Base-by-base conservation (phyloP, 768 basidiomycete species). In the Punctularia strigosozonata region DNA sequence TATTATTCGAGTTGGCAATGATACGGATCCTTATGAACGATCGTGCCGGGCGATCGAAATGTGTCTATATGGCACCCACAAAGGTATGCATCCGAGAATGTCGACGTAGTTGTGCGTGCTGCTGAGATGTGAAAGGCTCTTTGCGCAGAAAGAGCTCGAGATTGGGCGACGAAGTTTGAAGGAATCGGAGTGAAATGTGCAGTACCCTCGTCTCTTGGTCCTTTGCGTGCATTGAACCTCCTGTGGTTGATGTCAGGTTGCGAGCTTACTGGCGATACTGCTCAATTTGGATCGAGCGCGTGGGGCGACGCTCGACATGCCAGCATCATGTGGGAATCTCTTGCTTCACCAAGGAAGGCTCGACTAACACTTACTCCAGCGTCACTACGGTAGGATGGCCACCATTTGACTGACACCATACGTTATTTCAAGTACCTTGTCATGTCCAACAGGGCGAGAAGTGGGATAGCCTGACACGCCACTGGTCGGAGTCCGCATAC, bases 251-350 rank as follows among this genome's bases (percentile, higher is more conserved):
- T 15, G 31, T 12, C 47, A 92, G 91, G 86, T 47, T 81, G 77
- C 43, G 88, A 95, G 58, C 60, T 95, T 35, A 99, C 94, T 0
- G 95, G 95, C 4, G 94, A 98, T 51, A 94, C 90, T 4, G 71
- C 77, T 4, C 58, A 68, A 13, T 70, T 71, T 42, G 80, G 80
- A 1, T 68, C 66, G 43, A 72, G 73, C 13, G 70, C 75, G 1
- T 83, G 79, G 75, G 75, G 76, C 1, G 79, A 83, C 30, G 78
- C 88, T 2, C 80, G 76, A 50, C 68, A 70, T 41, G 77, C 89
- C 2, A 69, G 76, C 12, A 73, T 98, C 37, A 89, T 95, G 88
- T 86, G 36, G 28, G 72, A 60, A 3, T 18, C 22, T 17, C 4
- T 18, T n/a, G 28, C 33, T 37, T 17, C 12, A 39, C 32, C n/a